Conservation (phyloP, 2,329 filamentous ascomycete species). For the Fusarium musae region DNA sequence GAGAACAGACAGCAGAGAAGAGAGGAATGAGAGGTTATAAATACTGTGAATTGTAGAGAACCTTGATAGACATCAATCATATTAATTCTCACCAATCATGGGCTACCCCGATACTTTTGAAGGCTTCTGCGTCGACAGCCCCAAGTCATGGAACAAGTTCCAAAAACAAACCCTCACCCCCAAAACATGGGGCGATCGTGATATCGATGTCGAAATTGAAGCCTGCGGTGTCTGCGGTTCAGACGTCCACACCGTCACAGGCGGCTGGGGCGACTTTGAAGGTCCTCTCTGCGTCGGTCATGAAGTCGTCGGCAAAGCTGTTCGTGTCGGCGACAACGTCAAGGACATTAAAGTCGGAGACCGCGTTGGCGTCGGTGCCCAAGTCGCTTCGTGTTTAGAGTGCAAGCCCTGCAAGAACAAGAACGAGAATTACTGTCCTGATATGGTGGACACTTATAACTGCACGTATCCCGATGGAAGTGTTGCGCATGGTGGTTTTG, state of each 20-base stretch:
- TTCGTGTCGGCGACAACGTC: conserved; percentile 62
- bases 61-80: conserved; percentile 14
- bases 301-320: conserved; percentile 70
- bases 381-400: conserved; percentile 38
- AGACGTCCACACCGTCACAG: conserved; percentile 64
- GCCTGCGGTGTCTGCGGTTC: conserved; percentile 75
- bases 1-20: neutral
- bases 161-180: conserved; percentile 59
- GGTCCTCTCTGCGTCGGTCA: conserved; percentile 69
- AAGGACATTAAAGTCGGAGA: conserved; percentile 69
- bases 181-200: conserved; percentile 72
- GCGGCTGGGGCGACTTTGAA: conserved; percentile 57
- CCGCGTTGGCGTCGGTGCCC: conserved; percentile 60
- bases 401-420: conserved; percentile 58
- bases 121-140: conserved; percentile 56
- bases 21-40: conserved; percentile 6
- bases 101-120: conserved; percentile 58
- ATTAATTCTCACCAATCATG: conserved; percentile 40
- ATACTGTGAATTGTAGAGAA: conserved; percentile 10
- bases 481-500: conserved; percentile 73
- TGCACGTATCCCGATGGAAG: conserved; percentile 67
- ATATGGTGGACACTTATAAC: conserved; percentile 67
- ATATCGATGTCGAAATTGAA: conserved; percentile 72
- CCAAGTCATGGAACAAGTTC: conserved; percentile 56
- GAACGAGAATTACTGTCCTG: conserved; percentile 71